Percentiles rank a stretch among this genome's conserved stretches.
These are phyloP conservation scores for Prunus dulcis DNA, from an alignment of 306 rosid genomes.

Conservation along the genomic window DNA sequence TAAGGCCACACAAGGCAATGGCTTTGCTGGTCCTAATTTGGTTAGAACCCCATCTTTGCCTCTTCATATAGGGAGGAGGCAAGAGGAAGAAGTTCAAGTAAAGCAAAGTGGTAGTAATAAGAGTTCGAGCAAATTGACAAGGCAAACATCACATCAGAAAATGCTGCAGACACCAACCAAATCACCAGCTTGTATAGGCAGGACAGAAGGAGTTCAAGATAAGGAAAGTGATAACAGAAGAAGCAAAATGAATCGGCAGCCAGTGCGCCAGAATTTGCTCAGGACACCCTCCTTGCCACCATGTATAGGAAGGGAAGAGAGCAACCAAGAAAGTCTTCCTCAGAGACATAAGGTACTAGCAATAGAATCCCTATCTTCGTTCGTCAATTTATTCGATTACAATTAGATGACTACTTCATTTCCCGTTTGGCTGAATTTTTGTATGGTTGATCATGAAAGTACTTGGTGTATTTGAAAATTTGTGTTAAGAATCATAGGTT, in stretches of 20 bases:
- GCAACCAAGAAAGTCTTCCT: neutral
- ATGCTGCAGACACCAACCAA: conserved; percentile 37
- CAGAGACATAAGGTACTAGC: conserved; percentile 12
- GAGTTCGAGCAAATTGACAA: conserved; percentile 12
- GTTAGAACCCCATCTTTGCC: conserved; percentile 57
- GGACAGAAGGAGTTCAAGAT: conserved; percentile 40
- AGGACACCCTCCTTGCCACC: conserved; percentile 50
- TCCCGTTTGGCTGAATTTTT: too few species aligned
- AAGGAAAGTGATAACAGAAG: conserved; percentile 15
- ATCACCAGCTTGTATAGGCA: conserved; percentile 43
- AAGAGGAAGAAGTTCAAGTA: conserved; percentile 27
- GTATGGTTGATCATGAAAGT: too few species aligned
- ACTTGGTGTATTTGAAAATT: too few species aligned
- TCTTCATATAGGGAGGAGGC: conserved; percentile 31
- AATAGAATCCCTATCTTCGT: too few species aligned
- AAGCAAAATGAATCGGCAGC: neutral
- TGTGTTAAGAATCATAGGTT: too few species aligned
- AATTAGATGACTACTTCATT: too few species aligned
- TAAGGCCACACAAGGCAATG: conserved; percentile 10
- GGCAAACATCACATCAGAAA: conserved; percentile 31
- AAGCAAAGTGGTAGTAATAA: conserved; percentile 13
- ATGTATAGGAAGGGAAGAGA: conserved; percentile 12
- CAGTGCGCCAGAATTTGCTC: conserved; percentile 17
- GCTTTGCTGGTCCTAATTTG: conserved; percentile 15
- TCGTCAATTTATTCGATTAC: too few species aligned